Conservation (phyloP, 2,329 filamentous ascomycete species). For the Colletotrichum viniferum region DNA sequence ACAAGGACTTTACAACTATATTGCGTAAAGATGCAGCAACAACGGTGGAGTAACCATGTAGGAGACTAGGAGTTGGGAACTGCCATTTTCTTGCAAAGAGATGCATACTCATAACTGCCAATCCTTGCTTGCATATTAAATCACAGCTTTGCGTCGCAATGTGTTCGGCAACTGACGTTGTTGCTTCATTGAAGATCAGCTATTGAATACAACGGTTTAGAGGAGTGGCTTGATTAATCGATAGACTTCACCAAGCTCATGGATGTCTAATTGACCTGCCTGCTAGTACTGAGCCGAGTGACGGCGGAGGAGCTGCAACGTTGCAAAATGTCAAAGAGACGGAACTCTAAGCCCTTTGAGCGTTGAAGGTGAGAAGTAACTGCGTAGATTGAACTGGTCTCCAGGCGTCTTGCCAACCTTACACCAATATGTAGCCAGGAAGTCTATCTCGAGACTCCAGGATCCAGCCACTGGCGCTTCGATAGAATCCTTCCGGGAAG, state of each 20-base stretch:
- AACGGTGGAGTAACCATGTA: background rate
- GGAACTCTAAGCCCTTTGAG: background rate
- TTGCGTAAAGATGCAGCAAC: background rate
- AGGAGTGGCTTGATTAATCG: background rate
- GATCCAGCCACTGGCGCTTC: too few relatives aligned
- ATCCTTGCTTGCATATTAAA: background rate
- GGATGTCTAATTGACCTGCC: background rate
- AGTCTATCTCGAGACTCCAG: too few relatives aligned
- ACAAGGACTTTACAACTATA: background rate
- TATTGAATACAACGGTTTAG: background rate
- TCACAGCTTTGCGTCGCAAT: background rate
- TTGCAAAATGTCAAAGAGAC: rapidly evolving
- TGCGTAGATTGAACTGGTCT: background rate
- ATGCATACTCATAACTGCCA: background rate
- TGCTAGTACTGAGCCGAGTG: background rate
- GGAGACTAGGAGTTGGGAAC: background rate
- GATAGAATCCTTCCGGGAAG: too few relatives aligned
- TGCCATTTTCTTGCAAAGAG: background rate
- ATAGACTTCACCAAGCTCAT: background rate
- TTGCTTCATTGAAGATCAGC: background rate
- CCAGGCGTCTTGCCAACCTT: background rate
- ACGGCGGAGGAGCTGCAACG: background rate
- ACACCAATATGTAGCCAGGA: too few relatives aligned
- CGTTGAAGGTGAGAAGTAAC: background rate
- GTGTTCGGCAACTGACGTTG: background rate